Evolutionary conservation across 225 moss, liverwort and hornwort genomes (phyloP).

Genomic region (Straminergon stramineum): DNA sequence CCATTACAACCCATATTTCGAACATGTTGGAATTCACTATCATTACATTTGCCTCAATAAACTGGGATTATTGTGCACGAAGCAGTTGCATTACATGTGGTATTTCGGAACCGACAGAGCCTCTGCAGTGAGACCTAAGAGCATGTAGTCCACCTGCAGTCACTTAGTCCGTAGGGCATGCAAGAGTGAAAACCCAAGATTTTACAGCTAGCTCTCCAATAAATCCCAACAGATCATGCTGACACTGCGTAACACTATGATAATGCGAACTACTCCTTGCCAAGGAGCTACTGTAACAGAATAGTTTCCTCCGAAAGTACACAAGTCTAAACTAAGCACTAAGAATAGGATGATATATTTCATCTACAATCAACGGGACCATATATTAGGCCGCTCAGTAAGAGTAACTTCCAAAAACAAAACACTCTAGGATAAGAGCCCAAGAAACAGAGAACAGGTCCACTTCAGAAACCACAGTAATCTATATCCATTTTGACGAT

Average conservation of each 20-base stretch:
- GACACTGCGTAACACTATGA: not conserved
- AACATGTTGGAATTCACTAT: not conserved
- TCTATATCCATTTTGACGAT: constrained; percentile 13
- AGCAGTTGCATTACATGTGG: constrained; percentile 5
- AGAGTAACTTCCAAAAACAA: constrained; percentile 7
- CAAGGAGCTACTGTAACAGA: not conserved
- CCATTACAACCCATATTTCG: not conserved
- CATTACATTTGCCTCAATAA: not conserved
- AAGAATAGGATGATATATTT: not conserved
- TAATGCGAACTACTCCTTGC: not conserved
- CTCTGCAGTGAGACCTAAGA: not conserved
- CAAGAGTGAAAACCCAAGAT: not conserved
- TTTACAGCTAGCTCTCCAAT: not conserved
- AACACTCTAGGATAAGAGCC: constrained; percentile 11
- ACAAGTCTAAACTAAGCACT: not conserved
- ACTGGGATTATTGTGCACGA: not conserved
- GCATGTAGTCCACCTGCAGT: not conserved
- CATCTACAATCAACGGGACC: constrained; percentile 1
- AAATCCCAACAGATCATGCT: constrained; percentile 1
- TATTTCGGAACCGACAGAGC: not conserved
- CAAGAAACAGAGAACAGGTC: constrained; percentile 13
- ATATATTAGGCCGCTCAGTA: not conserved
- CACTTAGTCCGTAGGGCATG: not conserved
- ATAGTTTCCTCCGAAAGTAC: not conserved
- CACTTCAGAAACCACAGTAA: constrained; percentile 32